These are phyloP conservation scores for Alternaria ventricosa DNA, from an alignment of 2,329 filamentous ascomycete genomes.

Conservation along the genomic window DNA sequence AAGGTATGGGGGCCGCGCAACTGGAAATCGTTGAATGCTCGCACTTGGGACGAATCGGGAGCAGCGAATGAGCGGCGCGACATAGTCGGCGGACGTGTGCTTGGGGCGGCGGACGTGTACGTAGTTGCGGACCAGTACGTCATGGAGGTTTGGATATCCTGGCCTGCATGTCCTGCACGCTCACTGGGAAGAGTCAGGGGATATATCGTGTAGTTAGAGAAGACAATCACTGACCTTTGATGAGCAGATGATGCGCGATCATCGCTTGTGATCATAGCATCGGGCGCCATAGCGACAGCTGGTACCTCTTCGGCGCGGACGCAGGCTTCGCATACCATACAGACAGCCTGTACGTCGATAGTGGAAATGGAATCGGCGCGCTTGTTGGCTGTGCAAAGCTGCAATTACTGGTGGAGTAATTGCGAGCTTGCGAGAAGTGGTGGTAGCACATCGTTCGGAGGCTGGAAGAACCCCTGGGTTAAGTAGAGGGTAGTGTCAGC, in stretches of 20 bases:
- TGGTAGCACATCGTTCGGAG: background rate
- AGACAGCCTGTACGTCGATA: background rate
- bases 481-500: background rate
- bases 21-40: background rate
- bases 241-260: background rate
- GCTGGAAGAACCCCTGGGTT: too few species aligned
- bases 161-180: too few species aligned
- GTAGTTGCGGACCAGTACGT: background rate
- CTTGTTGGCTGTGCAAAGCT: background rate
- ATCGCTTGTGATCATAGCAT: background rate
- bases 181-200: background rate
- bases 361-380: background rate
- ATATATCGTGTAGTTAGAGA: background rate
- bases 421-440: background rate
- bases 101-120: background rate
- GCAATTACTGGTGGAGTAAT: background rate
- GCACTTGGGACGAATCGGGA: background rate
- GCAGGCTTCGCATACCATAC: background rate
- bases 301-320: accelerated
- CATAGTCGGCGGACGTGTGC: background rate
- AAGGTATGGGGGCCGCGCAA: background rate
- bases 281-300: background rate
- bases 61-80: background rate
- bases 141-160: background rate
- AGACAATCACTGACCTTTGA: background rate